A percentile compares a stretch with the other conserved stretches of the same genome.
These are phyloP conservation scores for Puccinia hordei DNA, from an alignment of 1,284 basidiomycete species.

Conservation along the genomic window DNA sequence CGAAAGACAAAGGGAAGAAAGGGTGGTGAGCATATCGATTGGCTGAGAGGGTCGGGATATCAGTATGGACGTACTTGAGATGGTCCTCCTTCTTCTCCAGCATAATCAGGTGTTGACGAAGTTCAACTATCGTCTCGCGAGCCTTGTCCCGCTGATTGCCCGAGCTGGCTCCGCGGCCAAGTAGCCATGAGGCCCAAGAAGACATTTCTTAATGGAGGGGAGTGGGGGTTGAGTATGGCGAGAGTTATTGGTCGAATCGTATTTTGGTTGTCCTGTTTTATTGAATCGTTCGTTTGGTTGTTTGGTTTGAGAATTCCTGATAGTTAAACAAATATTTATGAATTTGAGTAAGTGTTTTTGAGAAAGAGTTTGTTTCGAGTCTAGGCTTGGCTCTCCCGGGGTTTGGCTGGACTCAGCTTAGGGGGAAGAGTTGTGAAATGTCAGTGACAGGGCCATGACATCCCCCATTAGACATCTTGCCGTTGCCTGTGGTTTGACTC, in stretches of 20 bases:
- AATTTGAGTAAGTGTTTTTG: no score
- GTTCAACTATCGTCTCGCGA: slow-evolving; percentile 61
- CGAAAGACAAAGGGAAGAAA: background rate
- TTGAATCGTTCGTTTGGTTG: background rate
- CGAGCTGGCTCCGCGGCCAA: slow-evolving; percentile 58
- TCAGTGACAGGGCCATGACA: no score
- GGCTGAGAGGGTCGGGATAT: background rate
- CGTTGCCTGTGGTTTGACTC: no score
- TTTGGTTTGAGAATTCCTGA: no score
- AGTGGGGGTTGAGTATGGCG: background rate
- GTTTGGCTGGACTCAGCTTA: no score
- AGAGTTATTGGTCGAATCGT: no score
- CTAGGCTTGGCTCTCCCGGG: no score
- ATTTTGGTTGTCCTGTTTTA: no score
- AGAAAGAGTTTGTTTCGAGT: no score
- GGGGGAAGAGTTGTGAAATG: no score
- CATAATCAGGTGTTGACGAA: slow-evolving; percentile 68
- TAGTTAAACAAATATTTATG: no score
- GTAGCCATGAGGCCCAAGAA: slow-evolving; percentile 58
- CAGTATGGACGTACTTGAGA: slow-evolving; percentile 63
- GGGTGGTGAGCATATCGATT: background rate
- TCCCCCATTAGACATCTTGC: no score
- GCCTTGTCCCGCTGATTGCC: slow-evolving; percentile 57
- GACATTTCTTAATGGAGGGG: slow-evolving; percentile 55
- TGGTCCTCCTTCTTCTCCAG: slow-evolving; percentile 99